These are phyloP conservation scores for Solanum aculeatissimum DNA, from an alignment of 305 asterid genomes.

Conservation along the genomic window DNA sequence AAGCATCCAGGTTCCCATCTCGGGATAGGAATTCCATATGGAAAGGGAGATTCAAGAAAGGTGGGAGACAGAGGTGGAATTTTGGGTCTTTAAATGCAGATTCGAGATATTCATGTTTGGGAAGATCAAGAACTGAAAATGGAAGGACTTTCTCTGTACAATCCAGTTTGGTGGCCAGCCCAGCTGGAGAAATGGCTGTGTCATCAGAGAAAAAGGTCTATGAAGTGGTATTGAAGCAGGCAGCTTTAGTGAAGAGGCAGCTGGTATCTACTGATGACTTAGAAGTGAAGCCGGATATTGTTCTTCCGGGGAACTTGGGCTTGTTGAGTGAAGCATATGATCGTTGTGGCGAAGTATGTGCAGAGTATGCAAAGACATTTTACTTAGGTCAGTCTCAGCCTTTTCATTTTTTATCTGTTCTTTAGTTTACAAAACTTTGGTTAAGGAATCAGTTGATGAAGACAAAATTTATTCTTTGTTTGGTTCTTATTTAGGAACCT, in stretches of 20 bases:
- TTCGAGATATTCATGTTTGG: slow-evolving; percentile 22
- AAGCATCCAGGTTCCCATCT: slow-evolving; percentile 23
- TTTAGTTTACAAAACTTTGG: slow-evolving; percentile 9
- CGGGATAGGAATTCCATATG: slow-evolving; percentile 18
- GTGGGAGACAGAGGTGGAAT: slow-evolving; percentile 22
- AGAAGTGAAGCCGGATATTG: slow-evolving; percentile 65
- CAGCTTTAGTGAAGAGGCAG: slow-evolving; percentile 69
- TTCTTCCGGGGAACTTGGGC: slow-evolving; percentile 51
- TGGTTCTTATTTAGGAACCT: slow-evolving; percentile 53
- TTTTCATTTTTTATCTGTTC: slow-evolving; percentile 6
- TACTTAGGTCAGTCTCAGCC: slow-evolving; percentile 56
- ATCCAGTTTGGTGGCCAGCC: slow-evolving; percentile 53
- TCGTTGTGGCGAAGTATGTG: slow-evolving; percentile 92
- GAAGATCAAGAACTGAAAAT: slow-evolving; percentile 20
- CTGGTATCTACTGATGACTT: slow-evolving; percentile 29
- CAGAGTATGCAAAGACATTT: slow-evolving; percentile 97
- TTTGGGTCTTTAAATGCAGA: slow-evolving; percentile 22
- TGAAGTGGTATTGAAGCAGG: slow-evolving; percentile 89
- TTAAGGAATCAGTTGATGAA: background rate
- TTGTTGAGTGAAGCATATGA: slow-evolving; percentile 84
- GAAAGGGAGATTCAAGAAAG: slow-evolving; percentile 28
- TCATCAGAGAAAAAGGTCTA: slow-evolving; percentile 92
- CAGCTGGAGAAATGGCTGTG: slow-evolving; percentile 57
- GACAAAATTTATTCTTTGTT: slow-evolving; percentile 2
- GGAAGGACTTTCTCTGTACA: slow-evolving; percentile 24